Percentiles rank a stretch among this genome's conserved stretches.
Conservation (phyloP, 2,329 filamentous ascomycete genomes). For the Amauroascus verrucosus region DNA sequence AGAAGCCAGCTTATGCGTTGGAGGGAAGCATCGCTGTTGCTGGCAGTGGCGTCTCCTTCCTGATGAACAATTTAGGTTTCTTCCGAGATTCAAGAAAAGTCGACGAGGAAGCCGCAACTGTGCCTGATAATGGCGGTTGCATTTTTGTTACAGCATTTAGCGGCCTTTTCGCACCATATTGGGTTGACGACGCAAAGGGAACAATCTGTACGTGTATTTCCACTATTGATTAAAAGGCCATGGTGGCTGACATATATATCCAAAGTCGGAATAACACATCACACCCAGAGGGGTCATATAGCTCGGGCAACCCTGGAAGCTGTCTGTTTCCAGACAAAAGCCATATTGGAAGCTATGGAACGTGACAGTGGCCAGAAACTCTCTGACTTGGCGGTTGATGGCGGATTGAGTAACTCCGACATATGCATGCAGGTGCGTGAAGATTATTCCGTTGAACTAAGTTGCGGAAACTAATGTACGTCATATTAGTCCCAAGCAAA, state of each 20-base stretch:
- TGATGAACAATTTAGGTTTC: conserved; percentile 56
- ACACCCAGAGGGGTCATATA: conserved; percentile 76
- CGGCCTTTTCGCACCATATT: conserved; percentile 84
- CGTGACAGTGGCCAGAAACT: conserved; percentile 70
- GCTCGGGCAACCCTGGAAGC: conserved; percentile 83
- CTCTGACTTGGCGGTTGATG: conserved; percentile 68
- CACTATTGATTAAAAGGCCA: conserved; percentile 7
- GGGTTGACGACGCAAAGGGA: conserved; percentile 86
- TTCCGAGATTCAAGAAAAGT: conserved; percentile 53
- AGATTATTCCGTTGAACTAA: not conserved
- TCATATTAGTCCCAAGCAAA: conserved; percentile 62
- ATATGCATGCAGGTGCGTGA: conserved; percentile 65
- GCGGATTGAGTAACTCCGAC: conserved; percentile 79
- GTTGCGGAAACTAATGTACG: conserved; percentile 15
- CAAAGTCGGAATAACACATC: conserved; percentile 67
- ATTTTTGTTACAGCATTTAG: conserved; percentile 85
- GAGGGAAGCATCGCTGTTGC: conserved; percentile 78
- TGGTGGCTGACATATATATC: conserved; percentile 7
- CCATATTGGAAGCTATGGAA: conserved; percentile 85
- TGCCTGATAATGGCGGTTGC: conserved; percentile 69
- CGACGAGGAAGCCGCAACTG: conserved; percentile 52
- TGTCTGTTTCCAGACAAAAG: conserved; percentile 85
- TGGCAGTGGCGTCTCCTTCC: conserved; percentile 68
- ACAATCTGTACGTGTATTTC: conserved; percentile 44
- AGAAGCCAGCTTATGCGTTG: conserved; percentile 64